Evolutionary conservation across 768 basidiomycete species (phyloP), one percentile per base, ranked within the genome.

Genomic region (Boletus bicolor): DNA sequence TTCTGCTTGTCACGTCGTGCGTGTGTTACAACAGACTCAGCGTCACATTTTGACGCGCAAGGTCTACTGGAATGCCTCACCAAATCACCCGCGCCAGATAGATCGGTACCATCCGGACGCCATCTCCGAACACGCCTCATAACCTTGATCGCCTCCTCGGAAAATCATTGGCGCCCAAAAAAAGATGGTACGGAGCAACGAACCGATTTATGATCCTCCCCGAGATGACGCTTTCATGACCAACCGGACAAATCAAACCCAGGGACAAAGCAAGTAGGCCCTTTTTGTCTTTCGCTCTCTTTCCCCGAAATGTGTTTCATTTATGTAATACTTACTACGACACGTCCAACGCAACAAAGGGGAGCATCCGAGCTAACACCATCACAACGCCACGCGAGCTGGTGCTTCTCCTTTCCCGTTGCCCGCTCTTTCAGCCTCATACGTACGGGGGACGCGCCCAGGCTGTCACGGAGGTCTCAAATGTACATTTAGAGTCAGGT

Each of bases 261-360:
- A 32, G 32, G 7, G 12, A 47, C 59, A 28, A 47, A 21, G 26
- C 36, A 10, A 34, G 34, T 2, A 4, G 41, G 35, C 4, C 38
- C 35, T 24, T 42, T 49, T 4, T 42, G 34, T 49, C 26, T 7
- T 34, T 41, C 37, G 10, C 32, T 44, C 32, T 44, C 7, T 38
- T 28, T 56, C 38, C 30, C 44, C 21, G 30, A n/a, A 24, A 32
- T 4, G 14, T n/a, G 5, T 37, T 28, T 2, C n/a, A 7, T 10
- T n/a, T 21, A 24, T 24, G 21, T 24, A 34, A 53, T 51, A 55
- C 62, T 52, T 63, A 49, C 17, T 9, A 19, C 50, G 48, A 28
- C 48, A 54, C 19, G 36, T 10, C 14, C n/a, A 35, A n/a, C 28
- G 4, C 19, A 17, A 38, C 38, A 7, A 42, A 49, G 21, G 15